Evolutionary conservation across 2,329 filamentous ascomycete species (phyloP).

Genomic region (Hortaea werneckii): DNA sequence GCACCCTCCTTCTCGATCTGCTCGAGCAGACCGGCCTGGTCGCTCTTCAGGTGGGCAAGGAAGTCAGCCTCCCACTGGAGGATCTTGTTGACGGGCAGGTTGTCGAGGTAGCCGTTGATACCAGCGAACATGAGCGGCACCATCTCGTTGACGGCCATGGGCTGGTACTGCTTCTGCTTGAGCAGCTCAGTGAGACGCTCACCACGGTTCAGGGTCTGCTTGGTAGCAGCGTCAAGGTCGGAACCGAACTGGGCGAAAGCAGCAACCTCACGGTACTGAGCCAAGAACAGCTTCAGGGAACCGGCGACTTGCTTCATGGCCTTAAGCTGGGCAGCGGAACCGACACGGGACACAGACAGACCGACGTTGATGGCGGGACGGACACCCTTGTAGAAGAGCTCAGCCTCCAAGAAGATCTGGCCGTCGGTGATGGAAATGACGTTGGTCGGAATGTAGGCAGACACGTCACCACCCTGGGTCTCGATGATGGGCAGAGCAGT

Average conservation of each 20-base stretch:
- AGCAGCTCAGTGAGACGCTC: slow-evolving; percentile 97
- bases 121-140: slow-evolving; percentile 98
- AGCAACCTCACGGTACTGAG: slow-evolving; percentile 99
- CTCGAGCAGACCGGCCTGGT: slow-evolving; percentile 72
- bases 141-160: slow-evolving; percentile 99
- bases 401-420: slow-evolving; percentile 98
- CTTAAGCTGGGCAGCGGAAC: slow-evolving; percentile 98
- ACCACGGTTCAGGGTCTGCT: slow-evolving; percentile 96
- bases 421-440: slow-evolving; percentile 99
- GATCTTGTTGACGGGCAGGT: slow-evolving; percentile 81
- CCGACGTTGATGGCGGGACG: slow-evolving; percentile 99
- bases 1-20: slow-evolving; percentile 93
- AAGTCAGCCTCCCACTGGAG: slow-evolving; percentile 91
- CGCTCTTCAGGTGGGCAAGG: slow-evolving; percentile 81
- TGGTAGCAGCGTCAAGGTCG: slow-evolving; percentile 95
- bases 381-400: slow-evolving; percentile 99
- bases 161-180: slow-evolving; percentile 99
- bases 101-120: slow-evolving; percentile 95
- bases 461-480: slow-evolving; percentile 99
- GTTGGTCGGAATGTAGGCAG: slow-evolving; percentile 99
- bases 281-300: slow-evolving; percentile 99
- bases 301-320: slow-evolving; percentile 99
- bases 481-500: slow-evolving; percentile 97
- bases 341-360: slow-evolving; percentile 99
- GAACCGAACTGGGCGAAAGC: slow-evolving; percentile 99